Conservation (phyloP, 805 yeast genomes). For the Candida loeiensis region DNA sequence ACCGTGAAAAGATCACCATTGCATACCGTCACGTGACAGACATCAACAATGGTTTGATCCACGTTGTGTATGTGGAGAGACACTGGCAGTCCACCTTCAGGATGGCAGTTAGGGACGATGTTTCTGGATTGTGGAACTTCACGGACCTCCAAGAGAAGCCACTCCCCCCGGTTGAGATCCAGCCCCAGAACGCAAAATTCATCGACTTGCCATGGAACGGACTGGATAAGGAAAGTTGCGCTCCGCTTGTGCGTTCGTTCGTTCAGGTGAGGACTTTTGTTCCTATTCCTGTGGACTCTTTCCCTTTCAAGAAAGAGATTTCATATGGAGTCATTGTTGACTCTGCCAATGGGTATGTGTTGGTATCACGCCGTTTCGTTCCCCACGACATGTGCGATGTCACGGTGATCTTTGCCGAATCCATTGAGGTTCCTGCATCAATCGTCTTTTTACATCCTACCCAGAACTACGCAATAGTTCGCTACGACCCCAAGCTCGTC, state of each 20-base stretch:
- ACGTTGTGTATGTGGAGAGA: constrained; percentile 72
- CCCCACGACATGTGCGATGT: constrained; percentile 83
- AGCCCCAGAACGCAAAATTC: constrained; percentile 64
- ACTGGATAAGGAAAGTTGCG: constrained; percentile 40
- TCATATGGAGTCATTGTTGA: constrained; percentile 82
- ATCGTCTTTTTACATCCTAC: constrained; percentile 85
- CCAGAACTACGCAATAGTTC: constrained; percentile 77
- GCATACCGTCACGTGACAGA: constrained; percentile 76
- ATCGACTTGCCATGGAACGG: constrained; percentile 64
- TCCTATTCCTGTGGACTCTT: constrained; percentile 75
- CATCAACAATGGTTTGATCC: constrained; percentile 66
- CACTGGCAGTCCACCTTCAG: constrained; percentile 79
- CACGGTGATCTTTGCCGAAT: constrained; percentile 77
- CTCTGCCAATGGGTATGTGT: constrained; percentile 71
- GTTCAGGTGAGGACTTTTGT: constrained; percentile 64
- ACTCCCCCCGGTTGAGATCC: constrained; percentile 47
- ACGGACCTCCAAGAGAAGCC: constrained; percentile 56
- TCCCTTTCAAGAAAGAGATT: constrained; percentile 54
- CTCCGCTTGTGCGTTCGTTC: constrained; percentile 60
- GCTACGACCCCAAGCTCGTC: constrained; percentile 75
- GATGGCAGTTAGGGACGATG: constrained; percentile 59
- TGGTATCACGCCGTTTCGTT: constrained; percentile 72
- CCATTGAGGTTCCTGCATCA: constrained; percentile 73
- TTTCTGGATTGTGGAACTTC: constrained; percentile 56
- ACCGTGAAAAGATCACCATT: constrained; percentile 65